These are phyloP conservation scores for Lunasporangiospora selenospora DNA, from an alignment of 192 early-diverging fungal species.

Conservation along the genomic window DNA sequence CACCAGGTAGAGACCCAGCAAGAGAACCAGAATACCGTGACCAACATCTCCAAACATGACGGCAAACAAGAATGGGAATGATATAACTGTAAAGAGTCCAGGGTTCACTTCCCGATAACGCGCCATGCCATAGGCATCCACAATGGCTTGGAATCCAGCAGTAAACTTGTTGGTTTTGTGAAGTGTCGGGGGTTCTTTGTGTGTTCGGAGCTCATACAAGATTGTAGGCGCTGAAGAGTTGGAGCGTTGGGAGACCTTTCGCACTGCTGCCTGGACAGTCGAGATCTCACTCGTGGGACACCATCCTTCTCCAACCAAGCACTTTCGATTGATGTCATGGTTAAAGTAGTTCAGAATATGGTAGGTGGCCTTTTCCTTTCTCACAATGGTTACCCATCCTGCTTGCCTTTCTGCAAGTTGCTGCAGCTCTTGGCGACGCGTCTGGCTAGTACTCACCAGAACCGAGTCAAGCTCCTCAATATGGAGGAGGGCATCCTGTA, in stretches of 20 bases:
- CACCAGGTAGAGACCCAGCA: conserved; percentile 74
- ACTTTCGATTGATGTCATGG: conserved; percentile 87
- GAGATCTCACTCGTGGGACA: conserved; percentile 83
- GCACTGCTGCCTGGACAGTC: conserved; percentile 79
- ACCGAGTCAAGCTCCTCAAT: conserved; percentile 87
- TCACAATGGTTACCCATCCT: conserved; percentile 83
- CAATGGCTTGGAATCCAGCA: conserved; percentile 87
- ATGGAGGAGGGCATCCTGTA: conserved; percentile 74
- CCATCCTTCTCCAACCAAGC: conserved; percentile 96
- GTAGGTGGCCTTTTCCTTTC: conserved; percentile 97
- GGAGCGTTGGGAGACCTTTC: conserved; percentile 78
- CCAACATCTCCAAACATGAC: conserved; percentile 99
- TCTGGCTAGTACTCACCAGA: conserved; percentile 79
- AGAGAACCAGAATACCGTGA: conserved; percentile 85
- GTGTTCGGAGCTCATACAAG: conserved; percentile 80
- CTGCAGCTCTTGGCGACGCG: conserved; percentile 79
- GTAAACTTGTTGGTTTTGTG: conserved; percentile 94
- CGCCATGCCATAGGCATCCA: conserved; percentile 95
- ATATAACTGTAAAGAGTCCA: conserved; percentile 92
- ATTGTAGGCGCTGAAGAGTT: conserved; percentile 85
- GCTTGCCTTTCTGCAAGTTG: conserved; percentile 82
- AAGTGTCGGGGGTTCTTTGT: conserved; percentile 88
- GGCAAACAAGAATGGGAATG: conserved; percentile 97
- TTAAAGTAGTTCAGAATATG: conserved; percentile 93
- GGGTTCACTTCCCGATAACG: conserved; percentile 95